Percentiles rank a stretch among this genome's conserved stretches.
Evolutionary conservation across 495 filamentous ascomycete genomes (phyloP).

Genomic region (Parmelia sp.): DNA sequence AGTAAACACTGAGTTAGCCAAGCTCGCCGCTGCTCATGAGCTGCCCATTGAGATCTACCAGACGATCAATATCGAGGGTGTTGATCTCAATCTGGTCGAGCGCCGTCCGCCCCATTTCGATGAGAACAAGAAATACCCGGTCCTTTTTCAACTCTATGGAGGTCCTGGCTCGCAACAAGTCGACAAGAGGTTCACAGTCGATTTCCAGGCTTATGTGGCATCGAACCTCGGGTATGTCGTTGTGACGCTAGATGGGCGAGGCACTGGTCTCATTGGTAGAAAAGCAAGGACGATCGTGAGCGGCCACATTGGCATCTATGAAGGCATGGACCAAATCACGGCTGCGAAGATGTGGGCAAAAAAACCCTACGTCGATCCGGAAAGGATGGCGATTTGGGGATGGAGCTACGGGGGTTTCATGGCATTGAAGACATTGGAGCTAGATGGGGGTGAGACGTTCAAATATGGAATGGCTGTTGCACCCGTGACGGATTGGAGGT

Average conservation of each 20-base stretch:
- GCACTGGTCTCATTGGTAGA: constrained; percentile 86
- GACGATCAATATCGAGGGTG: constrained; percentile 74
- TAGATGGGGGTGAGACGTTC: constrained; percentile 84
- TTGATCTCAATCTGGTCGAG: constrained; percentile 78
- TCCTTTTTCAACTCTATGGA: constrained; percentile 88
- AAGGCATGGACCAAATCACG: constrained; percentile 85
- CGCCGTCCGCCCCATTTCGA: constrained; percentile 88
- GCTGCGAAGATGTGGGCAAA: constrained; percentile 78
- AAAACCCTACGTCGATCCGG: constrained; percentile 77
- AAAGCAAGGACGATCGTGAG: constrained; percentile 74
- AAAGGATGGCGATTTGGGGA: constrained; percentile 88
- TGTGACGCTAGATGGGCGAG: constrained; percentile 88
- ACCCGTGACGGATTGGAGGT: constrained; percentile 94
- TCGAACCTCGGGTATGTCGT: constrained; percentile 87
- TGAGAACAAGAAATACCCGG: constrained; percentile 76
- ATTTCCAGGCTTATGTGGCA: constrained; percentile 88
- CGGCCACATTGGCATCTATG: constrained; percentile 75
- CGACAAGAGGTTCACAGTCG: constrained; percentile 70
- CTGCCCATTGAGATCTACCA: constrained; percentile 80
- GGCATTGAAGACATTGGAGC: constrained; percentile 92
- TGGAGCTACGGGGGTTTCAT: constrained; percentile 98
- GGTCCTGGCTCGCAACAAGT: constrained; percentile 88
- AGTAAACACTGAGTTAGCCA: constrained; percentile 62
- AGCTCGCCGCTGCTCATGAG: constrained; percentile 65
- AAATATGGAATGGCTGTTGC: constrained; percentile 96